Conservation (phyloP, 2,329 filamentous ascomycete genomes). For the Didymella glomerata region DNA sequence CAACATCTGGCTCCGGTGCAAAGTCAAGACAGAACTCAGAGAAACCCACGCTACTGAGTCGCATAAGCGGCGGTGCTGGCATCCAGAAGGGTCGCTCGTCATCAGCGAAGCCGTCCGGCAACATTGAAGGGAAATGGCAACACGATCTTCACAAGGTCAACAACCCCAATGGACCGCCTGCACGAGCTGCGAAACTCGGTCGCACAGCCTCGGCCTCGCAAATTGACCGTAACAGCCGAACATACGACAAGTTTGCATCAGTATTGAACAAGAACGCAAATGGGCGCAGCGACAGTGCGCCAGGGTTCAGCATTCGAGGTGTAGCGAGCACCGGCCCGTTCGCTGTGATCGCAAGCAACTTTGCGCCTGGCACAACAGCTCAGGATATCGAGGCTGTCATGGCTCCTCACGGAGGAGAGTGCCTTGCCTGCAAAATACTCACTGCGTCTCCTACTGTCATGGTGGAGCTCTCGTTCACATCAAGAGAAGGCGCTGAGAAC, state of each 20-base stretch:
- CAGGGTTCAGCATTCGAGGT: slow-evolving; percentile 74
- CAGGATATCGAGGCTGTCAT: slow-evolving; percentile 85
- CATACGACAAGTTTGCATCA: slow-evolving; percentile 53
- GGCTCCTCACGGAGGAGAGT: slow-evolving; percentile 72
- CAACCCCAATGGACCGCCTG: slow-evolving; percentile 50
- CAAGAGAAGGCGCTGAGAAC: slow-evolving; percentile 74
- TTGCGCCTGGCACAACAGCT: slow-evolving; percentile 80
- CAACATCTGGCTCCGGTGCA: slow-evolving; percentile 56
- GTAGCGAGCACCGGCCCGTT: slow-evolving; percentile 68
- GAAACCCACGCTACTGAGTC: slow-evolving; percentile 70
- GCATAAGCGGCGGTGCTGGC: slow-evolving; percentile 73
- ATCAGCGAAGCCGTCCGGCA: slow-evolving; percentile 57
- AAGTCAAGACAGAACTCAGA: slow-evolving; percentile 56
- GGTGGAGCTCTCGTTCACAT: slow-evolving; percentile 78
- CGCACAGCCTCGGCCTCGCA: slow-evolving; percentile 52
- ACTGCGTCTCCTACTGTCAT: slow-evolving; percentile 75
- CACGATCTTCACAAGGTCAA: slow-evolving; percentile 70
- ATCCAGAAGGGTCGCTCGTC: slow-evolving; percentile 69
- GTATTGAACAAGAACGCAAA: slow-evolving; percentile 38
- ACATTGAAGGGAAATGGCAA: slow-evolving; percentile 74
- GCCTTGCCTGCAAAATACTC: slow-evolving; percentile 72
- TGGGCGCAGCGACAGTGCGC: slow-evolving; percentile 42
- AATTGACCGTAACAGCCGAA: slow-evolving; percentile 54
- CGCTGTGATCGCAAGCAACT: slow-evolving; percentile 79
- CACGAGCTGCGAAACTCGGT: slow-evolving; percentile 42